Evolutionary conservation across 208 protist species (phyloP).

Genomic region (Trypanosoma scelopori): DNA sequence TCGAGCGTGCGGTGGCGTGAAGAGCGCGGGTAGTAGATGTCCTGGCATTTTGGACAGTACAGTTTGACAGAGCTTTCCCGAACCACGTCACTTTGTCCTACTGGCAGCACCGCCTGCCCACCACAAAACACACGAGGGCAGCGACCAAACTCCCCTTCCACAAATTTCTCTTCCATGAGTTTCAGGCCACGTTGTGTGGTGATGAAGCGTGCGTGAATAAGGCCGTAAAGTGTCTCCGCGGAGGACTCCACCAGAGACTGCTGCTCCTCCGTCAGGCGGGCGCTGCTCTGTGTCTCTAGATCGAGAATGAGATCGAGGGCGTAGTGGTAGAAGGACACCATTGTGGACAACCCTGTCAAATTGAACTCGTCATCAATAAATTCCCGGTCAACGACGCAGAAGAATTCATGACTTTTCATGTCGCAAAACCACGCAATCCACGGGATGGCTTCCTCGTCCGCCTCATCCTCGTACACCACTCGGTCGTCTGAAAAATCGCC

Average conservation of each 20-base stretch:
- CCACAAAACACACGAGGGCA: conserved; percentile 97
- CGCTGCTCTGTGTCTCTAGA: conserved; percentile 87
- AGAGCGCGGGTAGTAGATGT: conserved; percentile 96
- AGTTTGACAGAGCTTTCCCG: conserved; percentile 94
- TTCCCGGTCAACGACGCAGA: conserved; percentile 96
- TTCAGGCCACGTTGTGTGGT: conserved; percentile 94
- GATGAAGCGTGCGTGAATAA: conserved; percentile 99
- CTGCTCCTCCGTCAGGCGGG: conserved; percentile 95
- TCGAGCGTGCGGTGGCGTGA: conserved; percentile 93
- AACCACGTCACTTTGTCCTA: conserved; percentile 95
- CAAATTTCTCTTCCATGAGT: conserved; percentile 97
- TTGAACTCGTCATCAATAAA: conserved; percentile 99
- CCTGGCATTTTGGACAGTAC: conserved; percentile 97
- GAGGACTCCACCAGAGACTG: conserved; percentile 94
- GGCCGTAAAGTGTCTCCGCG: conserved; percentile 97
- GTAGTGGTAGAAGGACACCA: conserved; percentile 97
- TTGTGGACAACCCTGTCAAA: conserved; percentile 93
- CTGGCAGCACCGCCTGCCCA: conserved; percentile 94
- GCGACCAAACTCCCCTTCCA: conserved; percentile 93
- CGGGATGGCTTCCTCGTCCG: conserved; percentile 91
- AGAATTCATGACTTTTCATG: conserved; percentile 98
- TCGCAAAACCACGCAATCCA: conserved; percentile 98
- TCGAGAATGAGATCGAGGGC: conserved; percentile 98
- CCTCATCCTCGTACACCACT: conserved; percentile 48
- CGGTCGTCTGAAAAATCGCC: conserved; percentile 47